phyloP scores from a whole-genome alignment of 352 stramenopile genomes.

The Pythium myriotylum region DNA sequence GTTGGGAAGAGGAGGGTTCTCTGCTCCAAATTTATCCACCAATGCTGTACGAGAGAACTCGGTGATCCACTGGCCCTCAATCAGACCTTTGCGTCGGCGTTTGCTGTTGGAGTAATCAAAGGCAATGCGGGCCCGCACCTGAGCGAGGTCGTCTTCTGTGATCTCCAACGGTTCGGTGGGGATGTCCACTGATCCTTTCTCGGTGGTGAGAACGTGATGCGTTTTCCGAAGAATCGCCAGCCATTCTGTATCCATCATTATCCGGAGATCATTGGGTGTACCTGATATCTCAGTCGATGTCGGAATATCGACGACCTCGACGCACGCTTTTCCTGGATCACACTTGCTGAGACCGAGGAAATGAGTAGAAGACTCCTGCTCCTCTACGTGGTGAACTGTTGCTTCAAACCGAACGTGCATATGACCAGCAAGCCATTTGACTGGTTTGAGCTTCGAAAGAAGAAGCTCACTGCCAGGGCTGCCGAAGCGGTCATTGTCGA shows the following conservation, averaged over 20 bases:
- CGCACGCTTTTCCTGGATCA: constrained; percentile 91
- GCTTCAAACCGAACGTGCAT: constrained; percentile 97
- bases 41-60: constrained; percentile 80
- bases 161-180: constrained; percentile 69
- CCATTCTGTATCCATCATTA: constrained; percentile 96
- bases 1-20: constrained; percentile 13
- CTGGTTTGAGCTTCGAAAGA: constrained; percentile 89
- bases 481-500: constrained; percentile 92
- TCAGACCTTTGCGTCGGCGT: constrained; percentile 20
- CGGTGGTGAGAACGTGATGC: constrained; percentile 78
- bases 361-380: constrained; percentile 49
- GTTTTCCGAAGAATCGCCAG: constrained; percentile 92
- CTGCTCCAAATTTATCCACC: constrained; percentile 38
- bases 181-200: constrained; percentile 56
- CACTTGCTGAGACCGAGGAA: constrained; percentile 99
- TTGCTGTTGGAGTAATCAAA: constrained; percentile 37
- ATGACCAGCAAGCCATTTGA: constrained; percentile 97
- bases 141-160: constrained; percentile 73
- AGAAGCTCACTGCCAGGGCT: constrained; percentile 93
- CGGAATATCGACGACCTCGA: constrained; percentile 92
- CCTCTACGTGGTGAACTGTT: constrained; percentile 72
- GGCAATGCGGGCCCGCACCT: constrained; percentile 45
- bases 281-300: background rate
- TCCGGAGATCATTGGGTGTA: background rate
- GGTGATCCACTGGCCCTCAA: constrained; percentile 62